Evolutionary conservation across 805 yeast species (phyloP).

Genomic region (Candida chauliodis): DNA sequence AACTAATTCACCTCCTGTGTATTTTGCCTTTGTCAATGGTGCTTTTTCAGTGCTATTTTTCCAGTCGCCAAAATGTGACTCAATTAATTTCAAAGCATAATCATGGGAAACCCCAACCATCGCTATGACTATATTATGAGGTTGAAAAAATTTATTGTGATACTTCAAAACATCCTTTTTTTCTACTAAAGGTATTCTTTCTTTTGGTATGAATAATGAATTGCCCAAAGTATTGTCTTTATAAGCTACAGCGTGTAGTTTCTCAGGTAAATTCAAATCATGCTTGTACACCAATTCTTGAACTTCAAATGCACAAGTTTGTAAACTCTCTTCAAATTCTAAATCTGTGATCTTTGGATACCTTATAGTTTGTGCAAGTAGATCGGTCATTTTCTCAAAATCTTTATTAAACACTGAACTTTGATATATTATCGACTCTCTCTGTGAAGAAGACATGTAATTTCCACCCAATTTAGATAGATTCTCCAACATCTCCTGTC

Average conservation of each 20-base stretch:
- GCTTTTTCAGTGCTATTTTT: constrained; percentile 10
- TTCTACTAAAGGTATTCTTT: constrained; percentile 54
- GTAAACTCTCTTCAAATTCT: constrained; percentile 71
- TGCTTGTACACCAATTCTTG: constrained; percentile 80
- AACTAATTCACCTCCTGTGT: constrained; percentile 47
- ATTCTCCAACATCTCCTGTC: constrained; percentile 67
- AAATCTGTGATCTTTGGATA: constrained; percentile 63
- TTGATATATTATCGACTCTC: constrained; percentile 91
- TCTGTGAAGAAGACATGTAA: constrained; percentile 85
- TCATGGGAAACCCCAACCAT: constrained; percentile 81
- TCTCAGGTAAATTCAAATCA: constrained; percentile 82
- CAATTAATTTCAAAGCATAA: constrained; percentile 60
- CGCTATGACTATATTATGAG: constrained; percentile 79
- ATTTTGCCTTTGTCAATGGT: constrained; percentile 56
- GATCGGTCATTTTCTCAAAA: constrained; percentile 70
- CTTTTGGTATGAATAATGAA: constrained; percentile 79
- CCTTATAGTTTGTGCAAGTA: constrained; percentile 74
- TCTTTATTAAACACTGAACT: constrained; percentile 90
- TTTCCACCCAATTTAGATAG: constrained; percentile 87
- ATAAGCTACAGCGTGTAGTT: constrained; percentile 84
- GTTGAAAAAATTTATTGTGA: constrained; percentile 64
- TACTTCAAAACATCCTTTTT: constrained; percentile 55
- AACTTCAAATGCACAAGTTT: constrained; percentile 69
- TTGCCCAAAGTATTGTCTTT: constrained; percentile 71
- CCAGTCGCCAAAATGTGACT: constrained; percentile 65